Percentiles rank a stretch among this genome's conserved stretches.
phyloP scores from a whole-genome alignment of 225 moss, liverwort and hornwort genomes.

The Climacium dendroides region DNA sequence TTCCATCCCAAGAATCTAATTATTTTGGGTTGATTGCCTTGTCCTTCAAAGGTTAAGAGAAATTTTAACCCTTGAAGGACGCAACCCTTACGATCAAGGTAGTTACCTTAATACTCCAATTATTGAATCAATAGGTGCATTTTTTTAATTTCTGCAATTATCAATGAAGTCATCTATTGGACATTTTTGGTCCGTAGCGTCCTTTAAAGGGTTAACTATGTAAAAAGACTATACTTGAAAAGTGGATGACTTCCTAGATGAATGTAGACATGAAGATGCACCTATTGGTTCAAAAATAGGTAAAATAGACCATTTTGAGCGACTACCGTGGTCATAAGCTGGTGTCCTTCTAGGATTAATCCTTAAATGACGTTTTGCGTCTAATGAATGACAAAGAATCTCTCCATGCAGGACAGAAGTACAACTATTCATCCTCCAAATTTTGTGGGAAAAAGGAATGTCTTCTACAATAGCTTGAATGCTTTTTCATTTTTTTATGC shows the following conservation, averaged over 20 bases:
- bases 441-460: too few relatives aligned
- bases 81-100: accelerated
- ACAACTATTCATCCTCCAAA: too few relatives aligned
- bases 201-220: accelerated
- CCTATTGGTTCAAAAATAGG: neutral
- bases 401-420: too few relatives aligned
- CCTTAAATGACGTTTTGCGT: too few relatives aligned
- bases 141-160: neutral
- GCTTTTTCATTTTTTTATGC: too few relatives aligned
- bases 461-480: too few relatives aligned
- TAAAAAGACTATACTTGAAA: too few relatives aligned
- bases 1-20: neutral
- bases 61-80: neutral
- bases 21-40: neutral
- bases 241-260: neutral
- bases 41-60: accelerated
- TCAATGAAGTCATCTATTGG: too few relatives aligned
- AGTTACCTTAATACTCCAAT: neutral
- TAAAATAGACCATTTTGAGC: neutral
- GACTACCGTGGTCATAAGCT: neutral
- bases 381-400: too few relatives aligned
- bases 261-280: neutral
- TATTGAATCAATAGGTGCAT: neutral
- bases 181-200: accelerated
- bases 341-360: too few relatives aligned